Evolutionary conservation across 352 stramenopile genomes (phyloP).

Genomic region (Aphanomyces euteiches): DNA sequence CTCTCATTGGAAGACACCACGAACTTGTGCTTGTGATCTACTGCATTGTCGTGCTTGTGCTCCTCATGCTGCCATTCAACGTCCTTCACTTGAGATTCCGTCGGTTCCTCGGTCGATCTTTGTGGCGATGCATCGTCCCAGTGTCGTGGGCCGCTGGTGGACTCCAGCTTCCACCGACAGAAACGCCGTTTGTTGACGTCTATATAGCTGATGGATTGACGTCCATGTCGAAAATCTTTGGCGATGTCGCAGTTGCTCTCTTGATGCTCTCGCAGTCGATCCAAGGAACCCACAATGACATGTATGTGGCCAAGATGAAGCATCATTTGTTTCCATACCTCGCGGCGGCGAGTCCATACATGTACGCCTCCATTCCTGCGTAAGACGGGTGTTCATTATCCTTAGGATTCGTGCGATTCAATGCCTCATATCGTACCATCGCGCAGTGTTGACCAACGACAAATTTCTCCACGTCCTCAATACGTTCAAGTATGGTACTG

Average conservation of each 20-base stretch:
- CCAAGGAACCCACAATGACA: slow-evolving; percentile 42
- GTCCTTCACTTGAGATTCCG: slow-evolving; percentile 65
- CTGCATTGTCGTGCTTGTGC: slow-evolving; percentile 38
- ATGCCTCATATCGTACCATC: slow-evolving; percentile 78
- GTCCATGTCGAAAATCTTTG: slow-evolving; percentile 80
- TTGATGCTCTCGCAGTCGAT: slow-evolving; percentile 59
- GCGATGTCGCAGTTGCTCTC: slow-evolving; percentile 59
- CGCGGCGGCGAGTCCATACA: slow-evolving; percentile 64
- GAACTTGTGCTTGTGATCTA: slow-evolving; percentile 61
- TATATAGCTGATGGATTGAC: slow-evolving; percentile 78
- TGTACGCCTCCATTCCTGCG: slow-evolving; percentile 38
- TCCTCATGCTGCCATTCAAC: slow-evolving; percentile 65
- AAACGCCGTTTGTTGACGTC: slow-evolving; percentile 63
- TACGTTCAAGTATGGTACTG: slow-evolving; percentile 83
- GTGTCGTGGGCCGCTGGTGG: slow-evolving; percentile 4
- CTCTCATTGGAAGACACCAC: slow-evolving; percentile 13
- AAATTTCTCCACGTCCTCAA: slow-evolving; percentile 79
- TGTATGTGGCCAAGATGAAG: slow-evolving; percentile 72
- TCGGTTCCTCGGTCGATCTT: slow-evolving; percentile 46
- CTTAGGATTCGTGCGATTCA: slow-evolving; percentile 70
- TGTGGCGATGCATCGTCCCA: slow-evolving; percentile 22
- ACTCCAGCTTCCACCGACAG: background rate
- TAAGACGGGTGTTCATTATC: background rate
- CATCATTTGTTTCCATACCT: slow-evolving; percentile 67
- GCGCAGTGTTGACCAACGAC: slow-evolving; percentile 60